These are phyloP conservation scores for Trametes sanguinea DNA, from an alignment of 768 basidiomycete species.

Conservation along the genomic window DNA sequence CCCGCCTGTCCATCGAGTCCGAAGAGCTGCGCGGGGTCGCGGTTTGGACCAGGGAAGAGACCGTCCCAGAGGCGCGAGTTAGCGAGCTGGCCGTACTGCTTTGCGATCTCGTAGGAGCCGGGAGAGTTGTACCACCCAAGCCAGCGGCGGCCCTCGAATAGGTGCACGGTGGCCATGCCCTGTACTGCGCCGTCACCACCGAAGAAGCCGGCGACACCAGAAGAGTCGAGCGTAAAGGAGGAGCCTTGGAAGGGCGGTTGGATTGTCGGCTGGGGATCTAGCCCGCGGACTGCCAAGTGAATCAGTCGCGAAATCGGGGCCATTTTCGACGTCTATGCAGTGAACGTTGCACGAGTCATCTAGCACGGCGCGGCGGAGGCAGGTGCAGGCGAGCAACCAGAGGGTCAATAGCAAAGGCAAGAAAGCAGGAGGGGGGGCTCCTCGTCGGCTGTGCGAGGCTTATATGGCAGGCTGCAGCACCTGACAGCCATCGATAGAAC, in stretches of 20 bases:
- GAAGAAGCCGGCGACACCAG: slow-evolving; percentile 21
- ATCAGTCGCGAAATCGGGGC: background rate
- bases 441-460: background rate
- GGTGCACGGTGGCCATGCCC: slow-evolving; percentile 21
- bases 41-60: slow-evolving; percentile 15
- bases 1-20: slow-evolving; percentile 16
- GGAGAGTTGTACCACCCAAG: slow-evolving; percentile 22
- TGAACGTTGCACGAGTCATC: background rate
- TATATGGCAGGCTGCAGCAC: background rate
- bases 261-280: background rate
- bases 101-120: slow-evolving; percentile 20
- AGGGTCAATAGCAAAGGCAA: no score
- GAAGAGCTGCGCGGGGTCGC: slow-evolving; percentile 20
- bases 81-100: slow-evolving; percentile 21
- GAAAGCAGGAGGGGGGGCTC: background rate
- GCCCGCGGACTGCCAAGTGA: background rate
- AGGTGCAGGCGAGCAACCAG: background rate
- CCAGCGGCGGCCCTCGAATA: slow-evolving; percentile 16
- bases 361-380: background rate
- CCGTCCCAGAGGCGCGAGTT: slow-evolving; percentile 21
- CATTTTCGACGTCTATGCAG: background rate
- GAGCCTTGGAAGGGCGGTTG: background rate
- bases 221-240: slow-evolving; percentile 16
- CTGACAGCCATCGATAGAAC: background rate
- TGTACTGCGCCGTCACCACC: slow-evolving; percentile 19